Base-by-base conservation (phyloP, 768 basidiomycete genomes). In the Mycena chlorophos region DNA sequence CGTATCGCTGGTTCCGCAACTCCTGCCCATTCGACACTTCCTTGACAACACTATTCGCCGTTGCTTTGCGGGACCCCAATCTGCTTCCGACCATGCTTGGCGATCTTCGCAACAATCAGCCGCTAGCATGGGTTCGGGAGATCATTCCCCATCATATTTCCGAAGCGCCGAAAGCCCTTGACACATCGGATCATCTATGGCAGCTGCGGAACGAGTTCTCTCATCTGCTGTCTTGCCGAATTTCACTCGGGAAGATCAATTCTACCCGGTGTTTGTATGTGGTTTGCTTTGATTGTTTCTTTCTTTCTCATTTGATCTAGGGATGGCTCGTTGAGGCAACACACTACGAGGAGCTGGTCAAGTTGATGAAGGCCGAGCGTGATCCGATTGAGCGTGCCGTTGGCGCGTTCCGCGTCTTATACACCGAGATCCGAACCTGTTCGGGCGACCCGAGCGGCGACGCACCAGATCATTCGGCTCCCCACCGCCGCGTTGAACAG, bases 1-100 rank as follows among this genome's bases (percentile, higher is more conserved):
- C 48, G 2, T 58, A 39, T 37, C 49, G 26, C 23, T 58, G 57
- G 57, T 4, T 12, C 14, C 27, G 31, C 26, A 58, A 58, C 31
- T 58, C 57, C 23, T 58, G 52, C 30, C 54, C 52, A 52, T 37
- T 58, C 39, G 57, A 58, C 42, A 50, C 57, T 1, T 50, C 49
- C 0, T 37, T 58, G n/a, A 58, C 57, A 1, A 42, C 50, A 1
- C 22, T 58, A 5, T 54, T 17, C 19, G 49, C 52, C n/a, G 48
- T 28, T 4, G 39, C 52, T 6, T n/a, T 16, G 16, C 57, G 42
- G 1, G 26, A 40, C 20, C 51, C 47, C 10, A n/a, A 27, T 13
- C 13, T 31, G 4, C 5, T 54, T 28, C 28, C 46, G 42, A 13
- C 19, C n/a, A 26, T 47, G 4, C 34, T 58, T 6, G 28, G 23